Evolutionary conservation across 306 rosid species (phyloP).

Genomic region (Quercus parvula): DNA sequence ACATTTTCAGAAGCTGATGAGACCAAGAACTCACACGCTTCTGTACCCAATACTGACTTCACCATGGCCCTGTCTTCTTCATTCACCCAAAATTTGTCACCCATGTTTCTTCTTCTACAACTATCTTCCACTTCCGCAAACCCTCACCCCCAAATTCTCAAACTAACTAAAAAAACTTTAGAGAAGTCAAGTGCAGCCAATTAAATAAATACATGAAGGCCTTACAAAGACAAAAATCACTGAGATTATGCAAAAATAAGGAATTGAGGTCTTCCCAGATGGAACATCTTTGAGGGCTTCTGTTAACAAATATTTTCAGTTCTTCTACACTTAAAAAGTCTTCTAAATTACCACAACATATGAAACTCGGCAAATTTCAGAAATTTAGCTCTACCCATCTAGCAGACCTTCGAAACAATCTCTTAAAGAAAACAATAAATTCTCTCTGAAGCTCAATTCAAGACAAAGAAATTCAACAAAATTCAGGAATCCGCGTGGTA

Average conservation of each 20-base stretch:
- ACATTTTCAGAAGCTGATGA: slow-evolving; percentile 57
- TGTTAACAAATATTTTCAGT: not conserved
- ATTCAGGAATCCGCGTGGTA: not conserved
- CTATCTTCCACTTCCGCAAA: not conserved
- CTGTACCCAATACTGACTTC: slow-evolving; percentile 77
- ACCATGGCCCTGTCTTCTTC: slow-evolving; percentile 73
- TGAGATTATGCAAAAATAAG: not conserved
- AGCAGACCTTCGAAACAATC: not conserved
- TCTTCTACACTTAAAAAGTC: not conserved
- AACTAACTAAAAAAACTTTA: slow-evolving; percentile 11
- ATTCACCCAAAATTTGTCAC: slow-evolving; percentile 66
- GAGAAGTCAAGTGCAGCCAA: slow-evolving; percentile 2
- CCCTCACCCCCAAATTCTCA: slow-evolving; percentile 7
- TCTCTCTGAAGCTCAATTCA: slow-evolving; percentile 1
- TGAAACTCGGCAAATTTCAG: not conserved
- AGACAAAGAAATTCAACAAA: not conserved
- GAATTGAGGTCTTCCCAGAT: not conserved
- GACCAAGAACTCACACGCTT: slow-evolving; percentile 67
- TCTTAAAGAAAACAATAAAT: not conserved
- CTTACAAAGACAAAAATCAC: slow-evolving; percentile 2
- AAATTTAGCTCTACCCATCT: not conserved
- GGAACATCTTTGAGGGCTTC: not conserved
- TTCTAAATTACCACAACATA: not conserved
- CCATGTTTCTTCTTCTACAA: slow-evolving; percentile 37
- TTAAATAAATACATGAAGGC: slow-evolving; percentile 2